phyloP scores from a whole-genome alignment of 1,284 basidiomycete species.

The Irpex sp. region DNA sequence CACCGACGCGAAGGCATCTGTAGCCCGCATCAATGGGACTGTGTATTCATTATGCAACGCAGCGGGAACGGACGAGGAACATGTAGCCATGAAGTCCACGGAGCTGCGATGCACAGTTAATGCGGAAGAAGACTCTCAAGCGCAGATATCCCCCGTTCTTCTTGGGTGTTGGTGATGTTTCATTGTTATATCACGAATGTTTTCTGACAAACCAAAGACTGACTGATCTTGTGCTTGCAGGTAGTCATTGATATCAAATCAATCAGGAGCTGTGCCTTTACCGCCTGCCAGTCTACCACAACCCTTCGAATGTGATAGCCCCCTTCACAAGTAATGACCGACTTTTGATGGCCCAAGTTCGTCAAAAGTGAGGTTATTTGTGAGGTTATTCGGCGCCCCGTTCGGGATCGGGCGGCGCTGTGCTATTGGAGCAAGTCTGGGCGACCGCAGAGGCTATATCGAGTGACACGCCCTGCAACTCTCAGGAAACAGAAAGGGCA shows the following conservation, averaged over 20 bases:
- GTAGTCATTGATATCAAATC: neutral
- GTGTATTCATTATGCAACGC: neutral
- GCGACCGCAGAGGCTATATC: neutral
- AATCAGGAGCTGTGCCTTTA: neutral
- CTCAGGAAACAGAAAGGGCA: neutral
- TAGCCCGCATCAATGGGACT: no score
- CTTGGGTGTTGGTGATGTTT: no score
- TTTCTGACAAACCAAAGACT: neutral
- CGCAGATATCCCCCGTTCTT: no score
- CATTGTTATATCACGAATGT: neutral
- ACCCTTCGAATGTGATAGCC: no score
- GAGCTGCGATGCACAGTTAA: no score
- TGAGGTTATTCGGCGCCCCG: neutral
- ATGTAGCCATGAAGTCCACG: no score
- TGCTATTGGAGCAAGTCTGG: neutral
- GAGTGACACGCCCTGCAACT: neutral
- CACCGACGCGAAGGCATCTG: neutral
- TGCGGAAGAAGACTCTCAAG: no score
- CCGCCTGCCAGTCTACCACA: neutral
- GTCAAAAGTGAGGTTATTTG: neutral
- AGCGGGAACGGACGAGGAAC: neutral
- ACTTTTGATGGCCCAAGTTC: no score
- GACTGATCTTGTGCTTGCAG: neutral
- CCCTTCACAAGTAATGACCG: no score
- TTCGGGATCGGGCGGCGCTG: neutral